Percentiles rank a stretch among this genome's conserved stretches.
Conservation (phyloP, 805 yeast species). For the Candida lessepsii region DNA sequence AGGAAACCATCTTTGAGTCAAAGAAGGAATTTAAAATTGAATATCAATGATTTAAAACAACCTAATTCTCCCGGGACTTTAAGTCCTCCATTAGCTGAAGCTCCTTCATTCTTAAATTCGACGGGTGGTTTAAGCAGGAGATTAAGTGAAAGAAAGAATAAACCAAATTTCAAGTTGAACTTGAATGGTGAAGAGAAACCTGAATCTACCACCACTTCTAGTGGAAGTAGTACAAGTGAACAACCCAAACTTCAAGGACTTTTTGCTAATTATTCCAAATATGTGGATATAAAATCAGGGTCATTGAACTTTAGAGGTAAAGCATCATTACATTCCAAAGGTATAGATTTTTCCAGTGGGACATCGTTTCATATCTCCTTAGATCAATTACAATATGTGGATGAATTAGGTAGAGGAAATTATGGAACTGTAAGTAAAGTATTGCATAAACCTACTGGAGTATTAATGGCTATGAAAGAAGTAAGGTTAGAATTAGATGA, state of each 20-base stretch:
- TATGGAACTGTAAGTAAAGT: constrained; percentile 96
- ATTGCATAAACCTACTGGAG: constrained; percentile 86
- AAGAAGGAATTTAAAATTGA: constrained; percentile 54
- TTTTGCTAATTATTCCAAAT: constrained; percentile 82
- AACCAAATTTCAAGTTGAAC: constrained; percentile 39
- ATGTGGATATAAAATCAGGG: constrained; percentile 89
- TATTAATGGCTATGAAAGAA: constrained; percentile 96
- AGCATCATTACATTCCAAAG: constrained; percentile 86
- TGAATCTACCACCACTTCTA: not conserved
- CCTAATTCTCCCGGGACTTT: constrained; percentile 18
- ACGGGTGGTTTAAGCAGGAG: constrained; percentile 38
- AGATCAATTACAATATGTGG: constrained; percentile 78
- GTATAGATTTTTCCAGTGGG: constrained; percentile 88
- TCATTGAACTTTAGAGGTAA: constrained; percentile 90
- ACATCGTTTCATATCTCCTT: constrained; percentile 81
- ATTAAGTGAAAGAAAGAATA: constrained; percentile 37
- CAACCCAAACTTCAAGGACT: constrained; percentile 51
- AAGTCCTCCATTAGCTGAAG: constrained; percentile 16
- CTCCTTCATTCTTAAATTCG: constrained; percentile 16
- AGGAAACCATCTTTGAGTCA: constrained; percentile 50
- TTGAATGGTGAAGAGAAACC: constrained; percentile 19
- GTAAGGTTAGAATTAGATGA: constrained; percentile 92
- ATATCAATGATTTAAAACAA: constrained; percentile 32
- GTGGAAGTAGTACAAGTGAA: constrained; percentile 2
- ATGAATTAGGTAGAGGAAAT: constrained; percentile 92